Evolutionary conservation across 352 stramenopile species (phyloP).

Genomic region (Phytophthora pini): DNA sequence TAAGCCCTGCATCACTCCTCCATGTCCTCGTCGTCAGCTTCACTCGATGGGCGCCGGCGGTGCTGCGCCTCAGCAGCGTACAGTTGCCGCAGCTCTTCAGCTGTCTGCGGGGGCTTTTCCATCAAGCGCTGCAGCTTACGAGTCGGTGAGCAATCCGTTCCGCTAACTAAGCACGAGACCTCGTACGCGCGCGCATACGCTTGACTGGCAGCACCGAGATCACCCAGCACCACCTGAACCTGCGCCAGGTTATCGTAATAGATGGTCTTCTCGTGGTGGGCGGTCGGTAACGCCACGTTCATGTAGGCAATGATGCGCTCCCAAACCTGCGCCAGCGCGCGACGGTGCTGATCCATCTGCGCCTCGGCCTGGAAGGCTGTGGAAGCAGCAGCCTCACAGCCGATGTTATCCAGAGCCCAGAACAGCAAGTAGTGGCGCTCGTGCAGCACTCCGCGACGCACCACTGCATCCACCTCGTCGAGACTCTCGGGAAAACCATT

Average conservation of each 20-base stretch:
- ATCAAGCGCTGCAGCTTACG: slow-evolving; percentile 64
- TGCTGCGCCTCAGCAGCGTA: slow-evolving; percentile 60
- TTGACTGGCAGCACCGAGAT: slow-evolving; percentile 52
- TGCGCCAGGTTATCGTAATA: slow-evolving; percentile 89
- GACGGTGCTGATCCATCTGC: slow-evolving; percentile 33
- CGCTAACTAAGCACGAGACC: slow-evolving; percentile 67
- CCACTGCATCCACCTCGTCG: slow-evolving; percentile 56
- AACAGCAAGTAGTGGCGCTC: slow-evolving; percentile 79
- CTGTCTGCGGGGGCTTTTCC: slow-evolving; percentile 67
- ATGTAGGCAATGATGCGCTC: slow-evolving; percentile 72
- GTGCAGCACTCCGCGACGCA: slow-evolving; percentile 60
- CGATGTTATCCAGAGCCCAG: slow-evolving; percentile 76
- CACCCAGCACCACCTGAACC: slow-evolving; percentile 67
- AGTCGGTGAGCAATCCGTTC: slow-evolving; percentile 64
- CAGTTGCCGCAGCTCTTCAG: slow-evolving; percentile 62
- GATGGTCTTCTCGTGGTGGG: slow-evolving; percentile 84
- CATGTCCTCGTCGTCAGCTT: slow-evolving; percentile 43
- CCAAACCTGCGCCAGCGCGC: slow-evolving; percentile 58
- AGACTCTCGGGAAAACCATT: slow-evolving; percentile 70
- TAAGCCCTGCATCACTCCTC: slow-evolving; percentile 11
- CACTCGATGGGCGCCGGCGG: slow-evolving; percentile 32
- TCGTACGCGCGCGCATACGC: slow-evolving; percentile 68
- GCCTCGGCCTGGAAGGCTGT: slow-evolving; percentile 45
- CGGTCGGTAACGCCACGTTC: slow-evolving; percentile 70
- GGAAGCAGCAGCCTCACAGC: slow-evolving; percentile 56